phyloP scores from a whole-genome alignment of 179 eudicot species.

The Drosera spatulata region DNA sequence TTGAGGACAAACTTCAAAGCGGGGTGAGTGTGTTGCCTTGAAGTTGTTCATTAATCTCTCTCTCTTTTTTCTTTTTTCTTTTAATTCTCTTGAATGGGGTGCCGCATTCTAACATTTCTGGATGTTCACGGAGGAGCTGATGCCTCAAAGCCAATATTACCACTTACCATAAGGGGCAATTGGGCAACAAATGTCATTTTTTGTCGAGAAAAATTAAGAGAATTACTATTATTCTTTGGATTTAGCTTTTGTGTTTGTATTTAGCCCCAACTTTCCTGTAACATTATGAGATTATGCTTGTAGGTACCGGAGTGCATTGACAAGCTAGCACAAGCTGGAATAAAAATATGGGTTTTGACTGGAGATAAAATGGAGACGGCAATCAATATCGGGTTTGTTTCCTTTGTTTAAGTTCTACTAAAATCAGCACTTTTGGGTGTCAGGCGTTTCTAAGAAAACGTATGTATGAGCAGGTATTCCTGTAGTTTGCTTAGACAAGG shows the following conservation, averaged over 20 bases:
- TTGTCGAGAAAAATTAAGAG: too few species aligned
- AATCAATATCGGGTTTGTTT: conserved; percentile 81
- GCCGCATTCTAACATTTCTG: too few species aligned
- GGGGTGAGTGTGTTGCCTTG: conserved; percentile 43
- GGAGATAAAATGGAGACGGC: conserved; percentile 99
- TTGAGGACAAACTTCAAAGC: conserved; percentile 91
- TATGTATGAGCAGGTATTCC: conserved; percentile 49
- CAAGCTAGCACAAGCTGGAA: conserved; percentile 96
- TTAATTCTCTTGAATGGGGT: too few species aligned
- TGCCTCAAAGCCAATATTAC: too few species aligned
- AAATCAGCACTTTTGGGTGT: neutral
- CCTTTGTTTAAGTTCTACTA: neutral
- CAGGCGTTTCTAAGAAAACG: neutral
- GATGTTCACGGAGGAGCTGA: too few species aligned
- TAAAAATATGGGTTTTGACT: conserved; percentile 96
- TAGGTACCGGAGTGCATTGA: conserved; percentile 99
- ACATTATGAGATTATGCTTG: neutral
- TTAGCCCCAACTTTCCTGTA: too few species aligned
- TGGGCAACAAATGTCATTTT: too few species aligned
- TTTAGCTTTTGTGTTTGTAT: too few species aligned
- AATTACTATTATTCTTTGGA: too few species aligned
- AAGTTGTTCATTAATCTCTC: neutral
- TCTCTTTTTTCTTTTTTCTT: neutral
- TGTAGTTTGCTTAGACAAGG: conserved; percentile 66
- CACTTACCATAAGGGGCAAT: too few species aligned